Conservation (phyloP, 2,329 filamentous ascomycete species). For the Aspergillus sp. region DNA sequence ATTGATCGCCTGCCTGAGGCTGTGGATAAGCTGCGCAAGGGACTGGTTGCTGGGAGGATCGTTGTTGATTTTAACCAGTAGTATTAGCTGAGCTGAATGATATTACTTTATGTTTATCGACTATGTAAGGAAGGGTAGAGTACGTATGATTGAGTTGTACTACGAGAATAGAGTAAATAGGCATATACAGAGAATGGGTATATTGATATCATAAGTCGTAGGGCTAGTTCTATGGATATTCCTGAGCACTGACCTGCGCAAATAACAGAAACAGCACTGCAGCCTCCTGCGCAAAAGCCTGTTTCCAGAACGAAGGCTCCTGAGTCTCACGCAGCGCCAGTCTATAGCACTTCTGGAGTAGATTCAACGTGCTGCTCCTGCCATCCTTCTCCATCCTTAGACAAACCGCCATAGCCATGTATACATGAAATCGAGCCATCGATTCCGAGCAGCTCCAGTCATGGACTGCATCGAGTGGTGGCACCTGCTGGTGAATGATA, state of each 20-base stretch:
- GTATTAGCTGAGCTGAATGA: not conserved
- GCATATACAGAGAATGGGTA: no score
- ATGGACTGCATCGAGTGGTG: not conserved
- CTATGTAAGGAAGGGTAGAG: no score
- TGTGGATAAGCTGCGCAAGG: slow-evolving; percentile 50
- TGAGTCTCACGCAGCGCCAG: slow-evolving; percentile 11
- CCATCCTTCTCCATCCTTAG: slow-evolving; percentile 8
- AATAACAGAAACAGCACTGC: slow-evolving; percentile 11
- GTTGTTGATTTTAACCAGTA: slow-evolving; percentile 54
- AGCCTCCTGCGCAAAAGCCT: slow-evolving; percentile 8
- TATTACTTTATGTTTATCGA: no score
- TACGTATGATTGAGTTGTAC: no score
- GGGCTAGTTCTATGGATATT: not conserved
- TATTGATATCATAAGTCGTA: no score
- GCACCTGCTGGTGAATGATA: not conserved
- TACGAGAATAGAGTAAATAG: no score
- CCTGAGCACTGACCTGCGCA: slow-evolving; percentile 1
- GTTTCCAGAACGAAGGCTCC: slow-evolving; percentile 11
- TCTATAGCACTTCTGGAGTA: slow-evolving; percentile 13
- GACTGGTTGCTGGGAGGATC: slow-evolving; percentile 53
- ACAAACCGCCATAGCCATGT: slow-evolving; percentile 17
- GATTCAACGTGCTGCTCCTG: not conserved
- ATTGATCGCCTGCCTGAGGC: slow-evolving; percentile 51
- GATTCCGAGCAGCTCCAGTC: not conserved
- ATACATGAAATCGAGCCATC: slow-evolving; percentile 17